These are phyloP conservation scores for Solanum ahanhuiri DNA, from an alignment of 257 asterid genomes.

Conservation along the genomic window DNA sequence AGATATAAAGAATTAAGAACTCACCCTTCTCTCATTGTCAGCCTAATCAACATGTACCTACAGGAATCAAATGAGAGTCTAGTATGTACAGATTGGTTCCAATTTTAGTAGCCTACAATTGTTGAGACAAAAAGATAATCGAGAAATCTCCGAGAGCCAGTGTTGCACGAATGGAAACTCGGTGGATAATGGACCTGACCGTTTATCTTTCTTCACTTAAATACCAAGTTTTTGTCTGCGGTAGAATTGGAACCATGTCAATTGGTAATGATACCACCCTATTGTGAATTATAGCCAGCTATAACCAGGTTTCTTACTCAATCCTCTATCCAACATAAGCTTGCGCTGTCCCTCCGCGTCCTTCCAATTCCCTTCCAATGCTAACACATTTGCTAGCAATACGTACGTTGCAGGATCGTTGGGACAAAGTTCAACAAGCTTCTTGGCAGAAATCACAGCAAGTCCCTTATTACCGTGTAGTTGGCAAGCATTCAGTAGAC, in stretches of 20 bases:
- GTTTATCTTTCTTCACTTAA: neutral
- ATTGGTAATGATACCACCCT: neutral
- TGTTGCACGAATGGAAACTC: neutral
- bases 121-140: neutral
- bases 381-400: conserved; percentile 45
- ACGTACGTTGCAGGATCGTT: conserved; percentile 46
- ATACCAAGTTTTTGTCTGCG: neutral
- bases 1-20: neutral
- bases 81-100: neutral
- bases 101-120: neutral
- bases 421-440: conserved; percentile 45
- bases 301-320: conserved; percentile 40
- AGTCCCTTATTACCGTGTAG: conserved; percentile 46
- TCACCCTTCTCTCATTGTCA: neutral
- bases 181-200: neutral
- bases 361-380: conserved; percentile 49
- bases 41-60: neutral
- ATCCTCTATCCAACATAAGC: conserved; percentile 30
- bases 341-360: conserved; percentile 41
- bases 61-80: neutral
- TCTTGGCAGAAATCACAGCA: conserved; percentile 30
- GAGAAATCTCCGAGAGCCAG: neutral
- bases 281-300: conserved; percentile 36
- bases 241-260: neutral
- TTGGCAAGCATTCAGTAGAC: conserved; percentile 39